phyloP scores from a whole-genome alignment of 2,329 filamentous ascomycete species.

The Rutstroemia sp. region DNA sequence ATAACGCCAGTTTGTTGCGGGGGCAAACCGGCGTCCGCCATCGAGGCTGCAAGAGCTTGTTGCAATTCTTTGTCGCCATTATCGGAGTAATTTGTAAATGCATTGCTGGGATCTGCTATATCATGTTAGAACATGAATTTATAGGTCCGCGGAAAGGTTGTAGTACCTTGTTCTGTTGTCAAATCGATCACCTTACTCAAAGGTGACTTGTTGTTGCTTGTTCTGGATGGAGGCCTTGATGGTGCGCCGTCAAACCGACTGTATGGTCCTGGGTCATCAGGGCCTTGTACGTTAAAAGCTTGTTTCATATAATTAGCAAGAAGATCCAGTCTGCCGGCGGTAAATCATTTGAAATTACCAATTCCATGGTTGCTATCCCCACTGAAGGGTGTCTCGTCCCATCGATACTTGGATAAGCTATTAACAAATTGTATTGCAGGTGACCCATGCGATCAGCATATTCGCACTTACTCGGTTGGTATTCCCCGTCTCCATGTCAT shows the following conservation, averaged over 20 bases:
- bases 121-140: not conserved
- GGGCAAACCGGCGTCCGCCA: constrained; percentile 40
- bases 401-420: constrained; percentile 36
- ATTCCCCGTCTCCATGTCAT: constrained; percentile 32
- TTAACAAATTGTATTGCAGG: not conserved
- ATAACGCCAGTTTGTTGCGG: constrained; percentile 46
- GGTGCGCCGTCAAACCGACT: constrained; percentile 11
- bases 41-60: constrained; percentile 49
- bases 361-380: constrained; percentile 33
- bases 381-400: constrained; percentile 49
- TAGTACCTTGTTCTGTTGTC: constrained; percentile 31
- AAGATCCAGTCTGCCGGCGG: not conserved
- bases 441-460: not conserved
- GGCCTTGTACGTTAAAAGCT: constrained; percentile 10
- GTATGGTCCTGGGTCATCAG: constrained; percentile 5
- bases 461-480: constrained; percentile 31
- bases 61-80: constrained; percentile 46
- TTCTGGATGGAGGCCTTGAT: constrained; percentile 55
- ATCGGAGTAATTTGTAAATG: constrained; percentile 20
- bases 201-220: constrained; percentile 47
- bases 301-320: not conserved
- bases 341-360: constrained; percentile 31
- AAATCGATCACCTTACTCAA: constrained; percentile 45
- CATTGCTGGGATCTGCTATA: constrained; percentile 18
- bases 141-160: not conserved